Percentiles rank a stretch among this genome's conserved stretches.
phyloP scores from a whole-genome alignment of 2,329 filamentous ascomycete species.

The Aciculosporium take region DNA sequence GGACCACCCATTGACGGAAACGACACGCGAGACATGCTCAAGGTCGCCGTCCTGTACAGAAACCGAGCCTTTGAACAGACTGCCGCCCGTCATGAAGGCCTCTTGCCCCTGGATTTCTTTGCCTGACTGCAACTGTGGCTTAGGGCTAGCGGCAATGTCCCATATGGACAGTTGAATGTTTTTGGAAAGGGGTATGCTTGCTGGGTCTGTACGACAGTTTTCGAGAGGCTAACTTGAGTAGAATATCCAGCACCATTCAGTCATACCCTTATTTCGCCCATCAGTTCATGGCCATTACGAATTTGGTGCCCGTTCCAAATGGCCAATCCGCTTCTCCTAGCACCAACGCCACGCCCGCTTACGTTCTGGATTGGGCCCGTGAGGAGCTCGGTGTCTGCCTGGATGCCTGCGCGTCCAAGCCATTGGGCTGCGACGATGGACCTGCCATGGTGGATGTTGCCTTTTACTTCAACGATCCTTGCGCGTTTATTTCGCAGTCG shows the following conservation, averaged over 20 bases:
- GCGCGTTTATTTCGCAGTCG: constrained; percentile 5
- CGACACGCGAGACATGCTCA: constrained; percentile 6
- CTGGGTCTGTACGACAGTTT: neutral
- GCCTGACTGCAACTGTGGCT: constrained; percentile 8
- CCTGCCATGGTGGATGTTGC: constrained; percentile 7
- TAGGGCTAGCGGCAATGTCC: neutral
- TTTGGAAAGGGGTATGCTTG: constrained; percentile 2
- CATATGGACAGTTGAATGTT: constrained; percentile 1
- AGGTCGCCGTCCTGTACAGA: constrained; percentile 2
- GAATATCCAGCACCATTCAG: constrained; percentile 4
- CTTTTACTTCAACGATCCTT: constrained; percentile 8
- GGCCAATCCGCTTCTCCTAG: neutral
- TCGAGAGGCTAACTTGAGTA: constrained; percentile 4
- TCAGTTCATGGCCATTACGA: constrained; percentile 2
- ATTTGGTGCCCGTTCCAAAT: constrained; percentile 3
- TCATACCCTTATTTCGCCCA: constrained; percentile 4
- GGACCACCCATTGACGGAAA: neutral
- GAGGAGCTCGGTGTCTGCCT: constrained; percentile 1
- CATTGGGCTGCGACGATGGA: constrained; percentile 6
- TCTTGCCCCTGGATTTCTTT: constrained; percentile 6
- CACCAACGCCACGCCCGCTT: neutral
- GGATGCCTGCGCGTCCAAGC: neutral
- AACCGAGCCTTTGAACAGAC: constrained; percentile 5
- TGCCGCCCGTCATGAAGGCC: neutral
- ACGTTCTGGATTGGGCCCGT: constrained; percentile 8